Percentiles rank a stretch among this genome's conserved stretches.
Evolutionary conservation across 164 flowering plant species (phyloP).

Genomic region (Dillenia suffruticosa): DNA sequence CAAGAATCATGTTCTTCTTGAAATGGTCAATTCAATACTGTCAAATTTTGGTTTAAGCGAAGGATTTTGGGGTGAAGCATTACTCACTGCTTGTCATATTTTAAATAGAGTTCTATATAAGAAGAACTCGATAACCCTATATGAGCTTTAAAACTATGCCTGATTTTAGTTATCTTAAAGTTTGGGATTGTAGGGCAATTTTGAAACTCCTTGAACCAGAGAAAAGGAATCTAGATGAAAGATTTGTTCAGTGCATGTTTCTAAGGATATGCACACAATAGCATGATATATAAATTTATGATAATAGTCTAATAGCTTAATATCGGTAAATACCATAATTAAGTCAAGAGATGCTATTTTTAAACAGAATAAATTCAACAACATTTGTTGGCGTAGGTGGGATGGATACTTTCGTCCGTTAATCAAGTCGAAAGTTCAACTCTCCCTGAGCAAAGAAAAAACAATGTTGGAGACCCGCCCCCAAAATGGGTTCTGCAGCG

Average conservation of each 20-base stretch:
- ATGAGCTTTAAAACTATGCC: background rate
- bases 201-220: slow-evolving; percentile 2
- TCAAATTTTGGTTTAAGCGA: background rate
- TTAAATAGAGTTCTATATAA: background rate
- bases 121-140: background rate
- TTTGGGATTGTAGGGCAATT: slow-evolving; percentile 9
- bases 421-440: too few species aligned
- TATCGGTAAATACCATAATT: background rate
- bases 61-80: slow-evolving; percentile 7
- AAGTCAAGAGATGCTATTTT: slow-evolving; percentile 10
- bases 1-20: background rate
- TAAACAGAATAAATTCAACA: background rate
- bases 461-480: too few species aligned
- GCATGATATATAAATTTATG: slow-evolving; percentile 6
- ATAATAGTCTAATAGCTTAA: background rate
- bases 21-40: slow-evolving; percentile 9
- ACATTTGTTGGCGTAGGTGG: too few species aligned
- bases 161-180: background rate
- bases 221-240: slow-evolving; percentile 3
- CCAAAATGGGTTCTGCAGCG: too few species aligned
- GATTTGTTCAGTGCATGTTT: slow-evolving; percentile 5
- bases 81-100: slow-evolving; percentile 5
- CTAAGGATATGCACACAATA: slow-evolving; percentile 14
- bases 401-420: too few species aligned
- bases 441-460: too few species aligned